These are phyloP conservation scores for Phytophthora brassicae DNA, from an alignment of 352 stramenopile genomes.

Conservation along the genomic window DNA sequence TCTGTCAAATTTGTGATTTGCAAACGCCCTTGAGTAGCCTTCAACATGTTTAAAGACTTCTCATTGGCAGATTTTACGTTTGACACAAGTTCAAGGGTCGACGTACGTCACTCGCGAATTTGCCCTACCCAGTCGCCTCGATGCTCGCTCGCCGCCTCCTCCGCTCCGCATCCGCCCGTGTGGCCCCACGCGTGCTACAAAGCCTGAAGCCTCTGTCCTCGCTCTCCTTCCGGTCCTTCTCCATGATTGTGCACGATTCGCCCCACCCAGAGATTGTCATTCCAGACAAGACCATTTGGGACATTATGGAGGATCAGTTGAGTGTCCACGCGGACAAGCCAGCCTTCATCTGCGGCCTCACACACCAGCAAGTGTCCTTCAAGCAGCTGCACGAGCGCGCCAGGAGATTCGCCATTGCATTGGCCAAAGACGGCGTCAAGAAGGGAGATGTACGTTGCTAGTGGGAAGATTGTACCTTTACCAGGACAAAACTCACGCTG, in stretches of 20 bases:
- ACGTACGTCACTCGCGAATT: slow-evolving; percentile 26
- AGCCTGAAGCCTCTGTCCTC: slow-evolving; percentile 1
- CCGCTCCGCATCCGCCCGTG: slow-evolving; percentile 12
- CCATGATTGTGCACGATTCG: slow-evolving; percentile 60
- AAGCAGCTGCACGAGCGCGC: slow-evolving; percentile 40
- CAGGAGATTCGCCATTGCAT: slow-evolving; percentile 41
- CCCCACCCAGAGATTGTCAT: slow-evolving; percentile 52
- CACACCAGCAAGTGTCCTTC: slow-evolving; percentile 50
- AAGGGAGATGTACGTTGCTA: slow-evolving; percentile 42
- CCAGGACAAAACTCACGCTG: neutral
- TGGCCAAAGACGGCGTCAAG: slow-evolving; percentile 48
- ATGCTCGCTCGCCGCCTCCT: slow-evolving; percentile 39
- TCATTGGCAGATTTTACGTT: slow-evolving; percentile 10
- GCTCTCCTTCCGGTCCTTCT: slow-evolving; percentile 31
- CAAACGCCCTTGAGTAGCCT: no score
- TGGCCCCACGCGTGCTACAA: slow-evolving; percentile 6
- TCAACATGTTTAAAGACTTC: slow-evolving; percentile 2
- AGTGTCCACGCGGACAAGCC: slow-evolving; percentile 36
- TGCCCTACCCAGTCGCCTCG: slow-evolving; percentile 5
- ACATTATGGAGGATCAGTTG: slow-evolving; percentile 44
- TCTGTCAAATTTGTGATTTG: no score
- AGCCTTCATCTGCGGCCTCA: slow-evolving; percentile 61
- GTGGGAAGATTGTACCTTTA: neutral
- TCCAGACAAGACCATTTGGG: slow-evolving; percentile 52
- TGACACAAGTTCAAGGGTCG: slow-evolving; percentile 20